Evolutionary conservation across 1,284 basidiomycete genomes (phyloP).

Genomic region (Rhodotorula sp.): DNA sequence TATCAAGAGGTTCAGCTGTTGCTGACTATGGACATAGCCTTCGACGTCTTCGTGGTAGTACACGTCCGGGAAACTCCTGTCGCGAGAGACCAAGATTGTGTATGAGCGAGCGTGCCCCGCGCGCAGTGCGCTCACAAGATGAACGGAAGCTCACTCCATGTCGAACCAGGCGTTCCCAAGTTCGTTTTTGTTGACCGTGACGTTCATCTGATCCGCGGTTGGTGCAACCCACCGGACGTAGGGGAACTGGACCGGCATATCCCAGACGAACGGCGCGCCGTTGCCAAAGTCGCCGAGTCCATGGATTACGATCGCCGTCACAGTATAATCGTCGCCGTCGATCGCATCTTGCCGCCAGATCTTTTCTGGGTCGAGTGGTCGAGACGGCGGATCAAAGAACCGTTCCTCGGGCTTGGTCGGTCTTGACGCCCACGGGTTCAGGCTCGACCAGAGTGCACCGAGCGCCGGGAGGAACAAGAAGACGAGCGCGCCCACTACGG

Average conservation of each 20-base stretch:
- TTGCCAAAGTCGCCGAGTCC: conserved; percentile 20
- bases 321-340: conserved; percentile 11
- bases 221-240: conserved; percentile 34
- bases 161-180: conserved; percentile 26
- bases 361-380: background rate
- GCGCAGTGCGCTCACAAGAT: background rate
- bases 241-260: conserved; percentile 9
- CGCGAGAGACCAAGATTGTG: background rate
- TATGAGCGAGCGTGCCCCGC: background rate
- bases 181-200: conserved; percentile 14
- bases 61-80: conserved; percentile 25
- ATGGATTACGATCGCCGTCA: conserved; percentile 33
- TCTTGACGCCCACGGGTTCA: background rate
- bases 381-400: background rate
- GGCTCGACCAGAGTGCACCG: background rate
- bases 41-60: conserved; percentile 24
- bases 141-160: conserved; percentile 8
- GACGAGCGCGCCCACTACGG: background rate
- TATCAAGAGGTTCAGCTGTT: conserved; percentile 30
- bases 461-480: background rate
- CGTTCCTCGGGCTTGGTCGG: background rate
- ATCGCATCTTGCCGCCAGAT: background rate
- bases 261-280: conserved; percentile 12
- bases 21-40: conserved; percentile 28
- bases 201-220: conserved; percentile 20